Base-by-base conservation (phyloP, 495 filamentous ascomycete genomes). In the Xylaria castorea region DNA sequence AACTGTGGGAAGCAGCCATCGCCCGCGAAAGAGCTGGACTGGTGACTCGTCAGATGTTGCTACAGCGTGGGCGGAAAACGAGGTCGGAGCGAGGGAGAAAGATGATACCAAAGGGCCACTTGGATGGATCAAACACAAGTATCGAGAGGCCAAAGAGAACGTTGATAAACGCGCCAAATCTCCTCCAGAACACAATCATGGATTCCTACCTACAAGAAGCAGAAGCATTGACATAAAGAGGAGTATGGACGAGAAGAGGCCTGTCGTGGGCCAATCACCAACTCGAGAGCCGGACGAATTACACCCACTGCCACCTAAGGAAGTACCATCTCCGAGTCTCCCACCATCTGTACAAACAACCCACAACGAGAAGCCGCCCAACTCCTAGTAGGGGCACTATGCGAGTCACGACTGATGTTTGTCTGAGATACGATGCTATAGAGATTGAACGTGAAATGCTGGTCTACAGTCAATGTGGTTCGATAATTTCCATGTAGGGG, bases 111-210 rank as follows among this genome's bases (percentile, higher is more conserved):
- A 89, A 73, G 92, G 92, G n/a, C 86, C 94, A 6, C 86, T 97
- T 62, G 91, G 89, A 20, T 97, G 95, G 88, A 88, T 97, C 74
- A 93, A 93, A 77, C 91, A 90, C 73, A 97, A 96, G 81, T 89
- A 96, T 51, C 88, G 91, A 22, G 92, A 94, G 75, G 89, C 90
- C 34, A 93, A 91, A 71, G 91, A 94, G 72, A 89, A 87, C 11
- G 86, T 81, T 2, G 89, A 91, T 62, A 76, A 81, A 73, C 79
- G 82, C 60, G 81, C 77, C 71, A 88, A 84, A 72, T 85, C 83
- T 25, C 85, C 85, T 20, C 83, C 85, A 7, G 79, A 77, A 25
- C 81, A 85, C 12, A 74, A 79, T 22, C 76, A 64, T 58, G 57
- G 75, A 32, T 30, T 75, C 55, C 63, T 83, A 20, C 63, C 75